Conservation (phyloP, 2,329 filamentous ascomycete genomes). For the Plectosphaerella cucumerina region DNA sequence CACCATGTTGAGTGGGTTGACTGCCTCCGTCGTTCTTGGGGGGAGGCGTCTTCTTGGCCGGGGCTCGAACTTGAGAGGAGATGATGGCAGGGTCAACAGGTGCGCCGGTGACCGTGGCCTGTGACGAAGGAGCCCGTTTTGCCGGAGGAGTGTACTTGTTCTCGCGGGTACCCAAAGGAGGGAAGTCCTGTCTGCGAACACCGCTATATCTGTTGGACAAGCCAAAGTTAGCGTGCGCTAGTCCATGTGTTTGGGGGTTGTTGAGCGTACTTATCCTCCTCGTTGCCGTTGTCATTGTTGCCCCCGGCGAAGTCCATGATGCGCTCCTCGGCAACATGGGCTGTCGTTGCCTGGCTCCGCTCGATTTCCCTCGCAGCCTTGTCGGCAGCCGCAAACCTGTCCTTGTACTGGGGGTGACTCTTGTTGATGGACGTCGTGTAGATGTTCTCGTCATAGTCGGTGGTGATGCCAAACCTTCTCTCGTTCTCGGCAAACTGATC, state of each 20-base stretch:
- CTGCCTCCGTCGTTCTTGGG: slow-evolving; percentile 26
- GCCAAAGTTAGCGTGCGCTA: slow-evolving; percentile 10
- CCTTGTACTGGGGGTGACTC: slow-evolving; percentile 74
- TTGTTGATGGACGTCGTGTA: slow-evolving; percentile 92
- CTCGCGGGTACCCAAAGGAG: slow-evolving; percentile 54
- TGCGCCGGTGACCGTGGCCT: slow-evolving; percentile 69
- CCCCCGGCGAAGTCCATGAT: slow-evolving; percentile 62
- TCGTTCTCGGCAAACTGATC: slow-evolving; percentile 94
- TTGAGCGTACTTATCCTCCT: slow-evolving; percentile 78
- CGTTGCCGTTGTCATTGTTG: slow-evolving; percentile 67
- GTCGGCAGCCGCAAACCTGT: slow-evolving; percentile 73
- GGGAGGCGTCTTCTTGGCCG: slow-evolving; percentile 34
- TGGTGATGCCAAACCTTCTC: slow-evolving; percentile 79
- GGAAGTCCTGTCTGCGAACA: slow-evolving; percentile 73
- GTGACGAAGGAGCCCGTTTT: slow-evolving; percentile 70
- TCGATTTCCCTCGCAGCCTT: slow-evolving; percentile 89
- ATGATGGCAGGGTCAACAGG: slow-evolving; percentile 88
- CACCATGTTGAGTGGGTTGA: not conserved
- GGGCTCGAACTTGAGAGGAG: slow-evolving; percentile 67
- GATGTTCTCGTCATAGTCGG: slow-evolving; percentile 88
- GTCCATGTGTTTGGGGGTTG: not conserved
- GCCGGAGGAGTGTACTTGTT: slow-evolving; percentile 90
- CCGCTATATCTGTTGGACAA: slow-evolving; percentile 70
- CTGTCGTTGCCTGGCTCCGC: slow-evolving; percentile 64
- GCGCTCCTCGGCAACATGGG: slow-evolving; percentile 88